These are phyloP conservation scores for Rhipidocladum racemiflorum DNA, from an alignment of 176 grass and related monocot genomes.

Conservation along the genomic window DNA sequence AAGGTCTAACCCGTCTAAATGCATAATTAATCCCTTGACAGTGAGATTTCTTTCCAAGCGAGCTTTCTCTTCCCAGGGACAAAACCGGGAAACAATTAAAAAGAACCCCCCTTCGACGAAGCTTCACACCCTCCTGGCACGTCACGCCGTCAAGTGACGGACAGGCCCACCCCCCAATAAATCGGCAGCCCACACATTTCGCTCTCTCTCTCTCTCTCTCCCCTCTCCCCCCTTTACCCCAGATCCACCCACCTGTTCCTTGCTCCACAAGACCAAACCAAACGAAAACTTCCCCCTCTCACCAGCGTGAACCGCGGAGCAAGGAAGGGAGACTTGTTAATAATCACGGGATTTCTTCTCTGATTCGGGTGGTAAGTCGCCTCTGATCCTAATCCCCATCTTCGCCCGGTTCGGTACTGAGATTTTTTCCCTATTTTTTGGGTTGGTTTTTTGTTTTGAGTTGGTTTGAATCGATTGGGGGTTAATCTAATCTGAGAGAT, in stretches of 20 bases:
- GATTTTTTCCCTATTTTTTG: neutral
- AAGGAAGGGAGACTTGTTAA: conserved; percentile 14
- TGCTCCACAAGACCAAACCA: conserved; percentile 7
- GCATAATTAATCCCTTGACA: neutral
- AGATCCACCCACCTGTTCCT: neutral
- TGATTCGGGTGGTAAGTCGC: conserved; percentile 19
- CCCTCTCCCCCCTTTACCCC: neutral
- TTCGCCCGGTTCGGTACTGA: neutral
- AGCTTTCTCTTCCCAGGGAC: neutral
- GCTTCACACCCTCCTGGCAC: neutral
- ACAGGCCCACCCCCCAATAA: conserved; percentile 2
- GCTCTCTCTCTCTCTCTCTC: neutral
- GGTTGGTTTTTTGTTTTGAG: neutral
- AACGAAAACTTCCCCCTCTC: neutral
- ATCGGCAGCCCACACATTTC: neutral
- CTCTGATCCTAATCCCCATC: neutral
- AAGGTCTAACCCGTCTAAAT: too few species aligned
- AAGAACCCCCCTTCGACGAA: conserved; percentile 8
- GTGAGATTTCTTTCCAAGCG: neutral
- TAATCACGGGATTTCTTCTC: neutral
- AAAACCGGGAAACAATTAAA: neutral
- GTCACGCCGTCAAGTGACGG: conserved; percentile 31
- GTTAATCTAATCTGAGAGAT: neutral
- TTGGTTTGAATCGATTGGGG: neutral
- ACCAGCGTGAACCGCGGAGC: conserved; percentile 26